Base-by-base conservation (phyloP, 495 filamentous ascomycete genomes). In the Evernia prunastri region DNA sequence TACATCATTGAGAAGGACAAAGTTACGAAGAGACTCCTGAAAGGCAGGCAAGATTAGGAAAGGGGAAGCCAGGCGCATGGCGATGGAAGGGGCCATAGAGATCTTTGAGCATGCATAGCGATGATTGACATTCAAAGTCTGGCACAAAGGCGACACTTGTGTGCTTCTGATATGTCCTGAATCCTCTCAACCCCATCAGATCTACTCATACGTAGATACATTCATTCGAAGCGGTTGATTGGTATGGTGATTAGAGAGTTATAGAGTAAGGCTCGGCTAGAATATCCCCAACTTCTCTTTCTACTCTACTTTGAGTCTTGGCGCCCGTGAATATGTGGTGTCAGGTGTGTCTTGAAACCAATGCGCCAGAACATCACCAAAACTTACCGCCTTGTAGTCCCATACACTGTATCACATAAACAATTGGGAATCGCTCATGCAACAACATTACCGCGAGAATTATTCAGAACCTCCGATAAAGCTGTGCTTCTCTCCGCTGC, bases 1-100 rank as follows among this genome's bases (percentile, higher is more conserved):
- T 97, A 97, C 77, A 92, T 98, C 69, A 94, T 98, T 77, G 95
- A 97, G 83, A 98, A 97, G 83, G 91, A 96, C 77, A 97, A 97
- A 86, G 91, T 97, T 49, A 96, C 93, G 71, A 96, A 98, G 87
- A 83, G 94, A 72, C 83, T 97, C 82, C 77, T 98, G 73, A 98
- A 98, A 85, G 92, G 94, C 75, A 79, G 86, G 74, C 86, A 89
- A 74, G 86, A 89, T 31, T 68, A 61, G 58, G 27, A n/a, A n/a
- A n/a, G 20, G 33, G 20, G 1, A 23, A 25, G 53, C 11, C 12
- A 29, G 59, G 64, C 59, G 64, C 54, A 66, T 35, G 64, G 49
- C 51, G n/a, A 58, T 53, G 47, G 29, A 42, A 13, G 11, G 42
- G 25, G n/a, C 13, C 20, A 63, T 45, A 35, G 29, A 43, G 43